phyloP scores from a whole-genome alignment of 306 rosid genomes.

The Parietaria judaica region DNA sequence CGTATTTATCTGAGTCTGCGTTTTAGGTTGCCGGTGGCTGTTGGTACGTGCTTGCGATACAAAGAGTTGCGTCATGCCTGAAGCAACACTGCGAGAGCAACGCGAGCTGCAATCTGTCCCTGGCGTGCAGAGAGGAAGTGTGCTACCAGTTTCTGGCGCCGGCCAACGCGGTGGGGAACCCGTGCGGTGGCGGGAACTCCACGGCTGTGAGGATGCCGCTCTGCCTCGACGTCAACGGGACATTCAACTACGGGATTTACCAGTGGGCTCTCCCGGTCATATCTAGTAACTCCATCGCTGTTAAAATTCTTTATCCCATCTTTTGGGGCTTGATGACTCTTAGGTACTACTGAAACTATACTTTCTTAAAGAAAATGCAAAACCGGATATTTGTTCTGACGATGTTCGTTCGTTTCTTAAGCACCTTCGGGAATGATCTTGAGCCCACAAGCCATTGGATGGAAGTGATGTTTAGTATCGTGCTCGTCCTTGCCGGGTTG shows the following conservation, averaged over 20 bases:
- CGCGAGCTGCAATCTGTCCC: conserved; percentile 49
- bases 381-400: background rate
- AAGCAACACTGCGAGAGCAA: conserved; percentile 59
- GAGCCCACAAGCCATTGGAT: conserved; percentile 96
- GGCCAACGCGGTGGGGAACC: conserved; percentile 17
- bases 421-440: conserved; percentile 97
- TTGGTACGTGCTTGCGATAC: conserved; percentile 98
- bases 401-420: conserved; percentile 29
- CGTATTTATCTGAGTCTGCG: background rate
- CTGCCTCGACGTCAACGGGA: conserved; percentile 71
- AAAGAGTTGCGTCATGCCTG: conserved; percentile 84
- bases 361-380: background rate
- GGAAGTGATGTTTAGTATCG: conserved; percentile 91
- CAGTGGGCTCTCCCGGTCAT: conserved; percentile 98
- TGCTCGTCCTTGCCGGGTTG: conserved; percentile 74
- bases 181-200: conserved; percentile 60
- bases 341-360: conserved; percentile 38
- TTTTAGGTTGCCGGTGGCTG: conserved; percentile 96
- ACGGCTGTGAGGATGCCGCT: conserved; percentile 41
- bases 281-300: conserved; percentile 76
- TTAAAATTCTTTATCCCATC: conserved; percentile 92
- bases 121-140: conserved; percentile 73
- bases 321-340: conserved; percentile 99
- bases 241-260: conserved; percentile 82
- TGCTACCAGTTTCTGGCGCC: conserved; percentile 52